Conservation (phyloP, 148 eudicot genomes). For the Rhododendron ferrugineum region DNA sequence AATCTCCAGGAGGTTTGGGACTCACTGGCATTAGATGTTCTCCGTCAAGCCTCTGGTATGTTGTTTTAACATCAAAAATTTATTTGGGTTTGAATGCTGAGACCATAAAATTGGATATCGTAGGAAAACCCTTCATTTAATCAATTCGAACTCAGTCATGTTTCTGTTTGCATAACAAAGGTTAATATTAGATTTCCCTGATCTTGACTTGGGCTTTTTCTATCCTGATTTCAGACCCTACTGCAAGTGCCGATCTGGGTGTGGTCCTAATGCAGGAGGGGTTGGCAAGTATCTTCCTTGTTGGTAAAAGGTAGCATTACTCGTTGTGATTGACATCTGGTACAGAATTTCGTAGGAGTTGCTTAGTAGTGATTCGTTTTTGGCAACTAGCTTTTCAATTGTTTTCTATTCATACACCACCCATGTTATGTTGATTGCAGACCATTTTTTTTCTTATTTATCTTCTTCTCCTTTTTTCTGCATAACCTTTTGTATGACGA, state of each 20-base stretch:
- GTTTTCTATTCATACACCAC: neutral
- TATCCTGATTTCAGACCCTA: constrained; percentile 50
- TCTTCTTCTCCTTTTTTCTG: no score
- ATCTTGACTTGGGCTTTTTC: neutral
- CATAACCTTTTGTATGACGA: neutral
- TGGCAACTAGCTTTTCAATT: neutral
- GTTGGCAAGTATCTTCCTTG: constrained; percentile 67
- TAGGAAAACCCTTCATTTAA: neutral
- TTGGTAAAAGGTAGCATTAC: constrained; percentile 75
- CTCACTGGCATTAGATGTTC: constrained; percentile 69
- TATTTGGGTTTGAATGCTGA: neutral
- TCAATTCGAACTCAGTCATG: neutral
- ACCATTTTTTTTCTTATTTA: no score
- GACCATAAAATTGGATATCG: neutral
- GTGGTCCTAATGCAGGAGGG: constrained; percentile 98
- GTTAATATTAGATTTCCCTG: neutral
- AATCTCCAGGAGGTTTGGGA: constrained; percentile 74
- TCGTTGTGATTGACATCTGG: neutral
- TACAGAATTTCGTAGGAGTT: neutral
- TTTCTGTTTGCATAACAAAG: neutral
- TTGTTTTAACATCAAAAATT: neutral
- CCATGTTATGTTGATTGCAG: neutral
- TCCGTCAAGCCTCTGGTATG: constrained; percentile 79
- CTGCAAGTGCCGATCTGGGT: constrained; percentile 90
- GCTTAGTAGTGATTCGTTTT: neutral